Conservation (phyloP, 169 alveolate species). For the Cryptosporidium viatorum region DNA sequence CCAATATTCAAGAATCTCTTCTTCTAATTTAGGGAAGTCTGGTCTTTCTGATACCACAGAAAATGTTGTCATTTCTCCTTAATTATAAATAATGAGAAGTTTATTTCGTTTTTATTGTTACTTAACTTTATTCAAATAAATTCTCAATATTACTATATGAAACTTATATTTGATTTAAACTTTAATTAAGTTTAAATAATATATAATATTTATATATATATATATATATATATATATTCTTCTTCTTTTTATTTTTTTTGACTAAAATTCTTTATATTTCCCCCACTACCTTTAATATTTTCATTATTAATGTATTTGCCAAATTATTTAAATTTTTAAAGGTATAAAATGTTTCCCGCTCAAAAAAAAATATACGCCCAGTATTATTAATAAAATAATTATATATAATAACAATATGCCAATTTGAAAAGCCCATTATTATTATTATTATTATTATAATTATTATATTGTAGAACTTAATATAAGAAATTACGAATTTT, state of each 20-base stretch:
- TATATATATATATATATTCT: too few relatives aligned
- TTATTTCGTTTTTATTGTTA: not conserved
- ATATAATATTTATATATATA: too few relatives aligned
- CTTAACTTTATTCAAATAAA: not conserved
- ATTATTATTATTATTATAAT: too few relatives aligned
- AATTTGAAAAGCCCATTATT: not conserved
- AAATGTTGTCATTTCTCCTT: constrained; percentile 53
- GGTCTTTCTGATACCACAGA: constrained; percentile 86
- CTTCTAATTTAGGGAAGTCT: constrained; percentile 90
- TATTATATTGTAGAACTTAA: too few relatives aligned
- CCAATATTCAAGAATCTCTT: constrained; percentile 88
- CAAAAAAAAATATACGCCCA: not conserved
- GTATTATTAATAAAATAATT: not conserved
- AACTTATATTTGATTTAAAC: too few relatives aligned
- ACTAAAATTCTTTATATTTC: not conserved
- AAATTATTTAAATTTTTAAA: not conserved
- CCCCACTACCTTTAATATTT: not conserved
- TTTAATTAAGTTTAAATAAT: not conserved
- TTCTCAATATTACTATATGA: too few relatives aligned
- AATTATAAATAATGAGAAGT: not conserved
- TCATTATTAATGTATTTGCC: not conserved
- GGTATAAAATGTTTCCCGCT: not conserved
- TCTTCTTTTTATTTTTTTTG: too few relatives aligned
- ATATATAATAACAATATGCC: too few relatives aligned
- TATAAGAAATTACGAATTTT: not conserved